Conservation (phyloP, 805 yeast species). For the Candida tibetensis region DNA sequence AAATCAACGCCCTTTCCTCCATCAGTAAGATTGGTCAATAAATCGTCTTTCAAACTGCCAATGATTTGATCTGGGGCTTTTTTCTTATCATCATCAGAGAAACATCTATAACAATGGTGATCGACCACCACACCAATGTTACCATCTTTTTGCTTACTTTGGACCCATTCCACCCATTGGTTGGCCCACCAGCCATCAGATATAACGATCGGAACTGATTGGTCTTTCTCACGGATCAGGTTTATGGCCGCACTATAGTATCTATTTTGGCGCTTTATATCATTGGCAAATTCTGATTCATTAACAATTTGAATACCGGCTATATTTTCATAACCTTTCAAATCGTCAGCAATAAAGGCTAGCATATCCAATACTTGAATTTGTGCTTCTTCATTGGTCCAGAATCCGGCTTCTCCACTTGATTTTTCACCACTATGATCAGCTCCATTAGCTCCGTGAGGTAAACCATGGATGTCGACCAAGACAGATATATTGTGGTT, state of each 20-base stretch:
- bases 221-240: conserved; percentile 55
- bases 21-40: conserved; percentile 48
- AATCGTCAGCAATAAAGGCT: conserved; percentile 60
- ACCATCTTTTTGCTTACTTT: conserved; percentile 35
- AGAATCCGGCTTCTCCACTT: conserved; percentile 60
- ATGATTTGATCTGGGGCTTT: conserved; percentile 66
- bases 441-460: conserved; percentile 87
- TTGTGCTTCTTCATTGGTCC: conserved; percentile 47
- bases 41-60: conserved; percentile 49
- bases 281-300: conserved; percentile 64
- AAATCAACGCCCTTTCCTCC: conserved; percentile 56
- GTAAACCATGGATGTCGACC: conserved; percentile 85
- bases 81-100: conserved; percentile 66
- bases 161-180: conserved; percentile 71
- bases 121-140: conserved; percentile 71
- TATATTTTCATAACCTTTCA: conserved; percentile 59
- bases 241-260: conserved; percentile 67
- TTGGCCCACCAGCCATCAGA: conserved; percentile 95
- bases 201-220: conserved; percentile 65
- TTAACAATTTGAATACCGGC: conserved; percentile 83
- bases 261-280: conserved; percentile 50
- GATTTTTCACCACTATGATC: conserved; percentile 74
- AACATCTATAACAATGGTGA: conserved; percentile 83
- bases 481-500: conserved; percentile 65
- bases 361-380: conserved; percentile 48